Conservation (phyloP, 1,284 basidiomycete species). For the Cystobasidium sp. region DNA sequence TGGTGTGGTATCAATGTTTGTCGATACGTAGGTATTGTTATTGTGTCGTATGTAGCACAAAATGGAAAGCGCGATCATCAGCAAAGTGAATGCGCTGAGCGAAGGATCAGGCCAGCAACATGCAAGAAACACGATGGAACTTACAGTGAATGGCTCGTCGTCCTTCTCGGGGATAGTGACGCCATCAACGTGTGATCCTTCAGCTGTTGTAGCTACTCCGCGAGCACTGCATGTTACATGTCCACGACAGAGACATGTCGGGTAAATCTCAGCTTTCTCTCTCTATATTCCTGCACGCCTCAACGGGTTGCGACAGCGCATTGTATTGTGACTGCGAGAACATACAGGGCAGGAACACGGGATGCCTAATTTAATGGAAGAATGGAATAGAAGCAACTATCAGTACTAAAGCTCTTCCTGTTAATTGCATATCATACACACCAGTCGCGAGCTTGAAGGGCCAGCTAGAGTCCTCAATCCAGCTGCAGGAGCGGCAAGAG, state of each 20-base stretch:
- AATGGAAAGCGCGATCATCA: conserved; percentile 2
- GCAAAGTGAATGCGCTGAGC: background rate
- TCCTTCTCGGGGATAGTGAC: conserved; percentile 32
- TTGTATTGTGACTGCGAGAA: background rate
- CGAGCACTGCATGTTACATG: conserved; percentile 32
- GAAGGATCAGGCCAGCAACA: background rate
- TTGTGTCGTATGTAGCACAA: background rate
- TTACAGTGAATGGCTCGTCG: conserved; percentile 43
- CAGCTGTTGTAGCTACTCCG: conserved; percentile 24
- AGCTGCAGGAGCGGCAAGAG: conserved; percentile 28
- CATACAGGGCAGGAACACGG: conserved; percentile 2
- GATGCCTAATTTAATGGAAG: background rate
- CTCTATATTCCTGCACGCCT: background rate
- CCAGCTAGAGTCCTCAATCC: conserved; percentile 37
- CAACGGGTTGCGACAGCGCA: background rate
- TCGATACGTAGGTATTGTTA: background rate
- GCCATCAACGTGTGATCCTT: conserved; percentile 39
- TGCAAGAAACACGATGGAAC: background rate
- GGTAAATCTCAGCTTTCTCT: conserved; percentile 17
- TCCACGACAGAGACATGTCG: background rate
- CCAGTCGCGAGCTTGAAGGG: conserved; percentile 29
- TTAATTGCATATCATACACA: background rate
- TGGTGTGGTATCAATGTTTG: background rate
- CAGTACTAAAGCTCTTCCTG: background rate
- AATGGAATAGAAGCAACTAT: background rate